phyloP scores from a whole-genome alignment of 768 basidiomycete genomes.

The Amanita rubescens region DNA sequence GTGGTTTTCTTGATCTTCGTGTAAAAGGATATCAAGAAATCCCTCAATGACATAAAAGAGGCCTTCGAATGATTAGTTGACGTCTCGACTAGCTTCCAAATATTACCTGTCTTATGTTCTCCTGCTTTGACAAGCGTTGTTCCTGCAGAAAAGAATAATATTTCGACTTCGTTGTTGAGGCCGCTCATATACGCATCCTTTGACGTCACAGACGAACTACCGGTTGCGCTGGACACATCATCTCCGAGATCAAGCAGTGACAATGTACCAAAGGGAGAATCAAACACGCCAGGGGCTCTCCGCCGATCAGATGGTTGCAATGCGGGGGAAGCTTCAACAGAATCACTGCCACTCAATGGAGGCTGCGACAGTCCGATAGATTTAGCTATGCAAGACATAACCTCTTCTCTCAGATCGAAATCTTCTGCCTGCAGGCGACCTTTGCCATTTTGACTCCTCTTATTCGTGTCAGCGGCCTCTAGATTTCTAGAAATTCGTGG shows the following conservation, averaged over 20 bases:
- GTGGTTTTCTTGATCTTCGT: conserved; percentile 31
- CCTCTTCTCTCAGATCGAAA: conserved; percentile 92
- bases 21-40: conserved; percentile 85
- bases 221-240: conserved; percentile 61
- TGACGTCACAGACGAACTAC: conserved; percentile 43
- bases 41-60: conserved; percentile 96
- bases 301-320: conserved; percentile 39
- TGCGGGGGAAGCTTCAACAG: conserved; percentile 59
- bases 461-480: conserved; percentile 20
- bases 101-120: conserved; percentile 74
- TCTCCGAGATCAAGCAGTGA: conserved; percentile 67
- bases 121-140: conserved; percentile 83
- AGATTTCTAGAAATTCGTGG: conserved; percentile 33
- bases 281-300: conserved; percentile 36
- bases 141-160: conserved; percentile 86
- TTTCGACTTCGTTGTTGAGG: conserved; percentile 94
- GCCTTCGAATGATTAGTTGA: conserved; percentile 31
- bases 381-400: conserved; percentile 96
- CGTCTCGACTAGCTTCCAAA: conserved; percentile 1
- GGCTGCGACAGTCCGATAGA: conserved; percentile 93
- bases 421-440: conserved; percentile 46
- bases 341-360: conserved; percentile 61
- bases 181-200: conserved; percentile 65
- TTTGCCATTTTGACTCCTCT: conserved; percentile 12
- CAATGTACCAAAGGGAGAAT: conserved; percentile 66